These are phyloP conservation scores for Harringtonia aguacate DNA, from an alignment of 2,329 filamentous ascomycete genomes.

Conservation along the genomic window DNA sequence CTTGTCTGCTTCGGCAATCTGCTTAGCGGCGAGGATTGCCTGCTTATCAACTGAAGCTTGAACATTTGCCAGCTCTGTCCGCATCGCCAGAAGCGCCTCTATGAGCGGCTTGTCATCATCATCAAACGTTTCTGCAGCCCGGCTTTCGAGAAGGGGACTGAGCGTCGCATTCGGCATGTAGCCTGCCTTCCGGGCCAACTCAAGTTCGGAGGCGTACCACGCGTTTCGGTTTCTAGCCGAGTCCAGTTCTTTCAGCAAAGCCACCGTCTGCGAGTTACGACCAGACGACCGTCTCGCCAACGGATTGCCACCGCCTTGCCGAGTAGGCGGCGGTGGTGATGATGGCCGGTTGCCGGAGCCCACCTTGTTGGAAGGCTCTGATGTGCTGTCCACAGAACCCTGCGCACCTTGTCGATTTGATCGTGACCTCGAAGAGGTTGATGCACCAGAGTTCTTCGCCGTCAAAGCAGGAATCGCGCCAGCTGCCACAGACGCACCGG, in stretches of 20 bases:
- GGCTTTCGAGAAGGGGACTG: conserved; percentile 65
- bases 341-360: conserved; percentile 29
- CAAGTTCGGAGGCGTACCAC: conserved; percentile 93
- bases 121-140: conserved; percentile 66
- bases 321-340: conserved; percentile 47
- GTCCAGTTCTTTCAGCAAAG: conserved; percentile 79
- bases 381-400: conserved; percentile 57
- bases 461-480: background rate
- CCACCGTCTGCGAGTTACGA: conserved; percentile 56
- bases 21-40: conserved; percentile 70
- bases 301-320: conserved; percentile 44
- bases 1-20: conserved; percentile 88
- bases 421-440: conserved; percentile 17
- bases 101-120: conserved; percentile 89
- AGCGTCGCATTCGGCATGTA: conserved; percentile 64
- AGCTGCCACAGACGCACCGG: background rate
- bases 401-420: conserved; percentile 44
- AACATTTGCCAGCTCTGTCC: conserved; percentile 77
- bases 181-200: conserved; percentile 80
- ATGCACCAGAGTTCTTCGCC: conserved; percentile 6
- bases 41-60: conserved; percentile 86
- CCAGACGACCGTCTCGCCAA: conserved; percentile 49
- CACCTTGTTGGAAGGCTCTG: conserved; percentile 42
- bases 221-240: conserved; percentile 76
- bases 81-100: conserved; percentile 87